Evolutionary conservation across 2,329 filamentous ascomycete species (phyloP), one percentile per base, ranked within the genome.

Genomic region (Blumeria hordei): DNA sequence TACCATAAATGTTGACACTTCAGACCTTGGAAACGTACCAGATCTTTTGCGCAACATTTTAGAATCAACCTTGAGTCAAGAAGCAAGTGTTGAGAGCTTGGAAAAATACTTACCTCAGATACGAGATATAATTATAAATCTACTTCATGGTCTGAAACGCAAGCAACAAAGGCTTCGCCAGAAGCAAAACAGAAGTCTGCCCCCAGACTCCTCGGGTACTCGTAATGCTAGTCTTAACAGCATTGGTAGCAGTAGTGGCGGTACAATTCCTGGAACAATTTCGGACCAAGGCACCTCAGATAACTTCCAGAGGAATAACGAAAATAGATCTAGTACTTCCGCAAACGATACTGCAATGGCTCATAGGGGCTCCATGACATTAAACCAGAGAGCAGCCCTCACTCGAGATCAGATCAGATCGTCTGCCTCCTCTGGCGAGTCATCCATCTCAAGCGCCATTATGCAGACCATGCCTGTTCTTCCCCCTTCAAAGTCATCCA

Each of bases 71-170:
- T 74, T 98, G 37, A 96, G 90, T 67, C 92, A 98, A 65, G 88
- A 96, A 69, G 92, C 92, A 5, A 95, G 86, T 62, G 81, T 88
- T 53, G 83, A 93, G 65, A 95, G 88, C 67, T 74, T 98, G 58
- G 92, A 98, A 67, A 85, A 84, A 66, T 98, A 94, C 67, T 72
- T 98, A 35, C 92, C 92, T 0, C 80, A 85, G 57, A 98, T 98
- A 67, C 81, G 92, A 62, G 92, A 98, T 67, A 98, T 98, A 64
- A 98, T 98, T 65, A 96, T 98, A 68, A 95, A 94, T 66, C 74
- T 98, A 34, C 76, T 98, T 8, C 92, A 98, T 66, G 92, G 92
- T 2, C 70, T 98, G 59, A 98, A 98, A 72, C 83, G 90, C 68
- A 98, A 98, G 68, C 92, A 98, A 66, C 88, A 94, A 64, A 86